phyloP scores from a whole-genome alignment of 306 rosid genomes.

The Lagenaria siceraria region DNA sequence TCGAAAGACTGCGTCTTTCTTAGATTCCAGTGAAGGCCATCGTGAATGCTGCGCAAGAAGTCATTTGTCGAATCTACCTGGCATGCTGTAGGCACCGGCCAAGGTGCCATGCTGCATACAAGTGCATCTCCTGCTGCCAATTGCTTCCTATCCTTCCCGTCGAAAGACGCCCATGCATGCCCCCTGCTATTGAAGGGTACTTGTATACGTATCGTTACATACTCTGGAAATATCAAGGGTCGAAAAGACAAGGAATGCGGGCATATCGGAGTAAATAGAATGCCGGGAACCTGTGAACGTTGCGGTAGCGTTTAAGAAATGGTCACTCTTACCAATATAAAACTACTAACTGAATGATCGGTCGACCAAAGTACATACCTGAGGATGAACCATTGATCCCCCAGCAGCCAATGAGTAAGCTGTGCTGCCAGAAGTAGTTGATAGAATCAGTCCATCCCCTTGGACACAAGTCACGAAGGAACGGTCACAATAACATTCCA shows the following conservation, averaged over 20 bases:
- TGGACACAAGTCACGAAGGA: slow-evolving; percentile 88
- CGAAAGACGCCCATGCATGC: slow-evolving; percentile 95
- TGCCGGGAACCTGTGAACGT: slow-evolving; percentile 78
- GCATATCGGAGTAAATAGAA: slow-evolving; percentile 84
- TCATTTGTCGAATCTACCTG: slow-evolving; percentile 69
- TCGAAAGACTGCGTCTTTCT: slow-evolving; percentile 72
- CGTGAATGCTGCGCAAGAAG: slow-evolving; percentile 81
- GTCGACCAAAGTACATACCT: slow-evolving; percentile 29
- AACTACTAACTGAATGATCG: neutral
- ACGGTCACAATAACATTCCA: slow-evolving; percentile 87
- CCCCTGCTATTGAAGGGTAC: slow-evolving; percentile 81
- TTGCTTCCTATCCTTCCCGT: slow-evolving; percentile 80
- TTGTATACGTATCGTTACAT: slow-evolving; percentile 73
- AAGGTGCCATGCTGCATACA: slow-evolving; percentile 91
- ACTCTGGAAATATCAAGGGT: slow-evolving; percentile 82
- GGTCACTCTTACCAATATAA: neutral
- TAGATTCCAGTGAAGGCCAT: slow-evolving; percentile 95
- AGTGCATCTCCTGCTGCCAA: slow-evolving; percentile 86
- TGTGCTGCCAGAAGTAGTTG: slow-evolving; percentile 95
- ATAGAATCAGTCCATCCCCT: slow-evolving; percentile 90
- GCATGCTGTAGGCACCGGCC: slow-evolving; percentile 99
- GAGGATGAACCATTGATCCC: slow-evolving; percentile 99
- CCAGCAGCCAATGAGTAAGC: slow-evolving; percentile 99
- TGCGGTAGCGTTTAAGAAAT: neutral
- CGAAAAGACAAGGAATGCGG: slow-evolving; percentile 89